Base-by-base conservation (phyloP, 2,329 filamentous ascomycete species). In the Botrytis galanthina region DNA sequence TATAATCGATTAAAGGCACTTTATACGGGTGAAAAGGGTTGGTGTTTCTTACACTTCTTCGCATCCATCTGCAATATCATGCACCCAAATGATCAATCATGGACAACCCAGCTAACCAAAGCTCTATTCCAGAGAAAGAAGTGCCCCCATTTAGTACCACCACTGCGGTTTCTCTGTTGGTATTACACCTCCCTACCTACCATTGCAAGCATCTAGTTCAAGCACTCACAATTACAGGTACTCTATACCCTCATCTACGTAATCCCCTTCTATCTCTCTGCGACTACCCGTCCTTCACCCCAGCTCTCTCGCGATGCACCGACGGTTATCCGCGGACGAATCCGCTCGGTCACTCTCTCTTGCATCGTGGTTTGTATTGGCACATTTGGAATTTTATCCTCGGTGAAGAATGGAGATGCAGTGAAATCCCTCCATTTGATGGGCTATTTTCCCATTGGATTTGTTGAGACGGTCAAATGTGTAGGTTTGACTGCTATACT, bases 211-310 rank as follows among this genome's bases (percentile, higher is more conserved):
- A 29, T 35, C 26, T 67, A 54, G 75, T 63, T 67, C 54, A 54
- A n/a, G n/a, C 26, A 46, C 63, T 54, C 29, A 35, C 46, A 57
- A 22, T 5, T 44, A 0, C 74, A 93, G 93, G 84, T 95, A 75
- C 83, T 91, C 75, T 97, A 97, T 83, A 97, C 94, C n/a, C 82
- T 94, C 78, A 84, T 94, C 84, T 99, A 98, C 84, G 93, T 99
- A 78, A 85, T 93, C 5, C 95, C 96, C 37, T 94, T 98, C 83
- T 98, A 99, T 85, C 86, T 95, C 76, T 96, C 92, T 32, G 83
- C 89, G 6, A 87, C 89, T 32, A 97, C 95, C 8, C 90, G 95
- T 70, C 94, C 95, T 10, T 96, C 93, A 12, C 87, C 89, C 39
- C 89, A 87, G 72, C 88, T 97, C 42, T 93, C 93, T 75, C 91